phyloP scores from a whole-genome alignment of 2,329 filamentous ascomycete species.

The Phyllachora maydis region DNA sequence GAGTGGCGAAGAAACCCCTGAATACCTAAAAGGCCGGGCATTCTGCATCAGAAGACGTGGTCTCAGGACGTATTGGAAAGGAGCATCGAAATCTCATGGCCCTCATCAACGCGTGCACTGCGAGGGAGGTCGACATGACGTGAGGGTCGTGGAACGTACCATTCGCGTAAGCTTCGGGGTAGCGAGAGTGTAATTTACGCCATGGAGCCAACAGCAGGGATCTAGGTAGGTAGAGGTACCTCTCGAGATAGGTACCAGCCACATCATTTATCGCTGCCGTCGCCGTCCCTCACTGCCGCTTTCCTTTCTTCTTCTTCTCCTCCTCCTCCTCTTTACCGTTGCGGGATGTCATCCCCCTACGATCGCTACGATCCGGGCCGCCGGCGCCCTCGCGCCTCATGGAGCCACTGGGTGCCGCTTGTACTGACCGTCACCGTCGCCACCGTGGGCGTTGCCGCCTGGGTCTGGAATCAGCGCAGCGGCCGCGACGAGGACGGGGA shows the following conservation, averaged over 20 bases:
- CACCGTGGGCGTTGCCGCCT: constrained; percentile 68
- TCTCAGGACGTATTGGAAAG: constrained; percentile 1
- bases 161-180: too few species aligned
- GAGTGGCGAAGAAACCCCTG: not conserved
- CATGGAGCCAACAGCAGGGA: too few species aligned
- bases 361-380: constrained; percentile 36
- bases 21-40: too few species aligned
- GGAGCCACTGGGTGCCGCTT: constrained; percentile 79
- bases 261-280: too few species aligned
- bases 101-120: too few species aligned
- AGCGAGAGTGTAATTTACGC: too few species aligned
- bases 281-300: not conserved
- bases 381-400: constrained; percentile 39
- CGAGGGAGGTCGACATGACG: too few species aligned
- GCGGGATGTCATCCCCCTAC: constrained; percentile 44
- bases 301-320: not conserved
- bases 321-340: constrained; percentile 12
- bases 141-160: too few species aligned
- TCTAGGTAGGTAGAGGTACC: too few species aligned
- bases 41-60: too few species aligned
- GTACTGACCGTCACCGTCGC: constrained; percentile 74
- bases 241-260: too few species aligned
- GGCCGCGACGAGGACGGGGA: constrained; percentile 23
- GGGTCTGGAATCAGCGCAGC: constrained; percentile 81
- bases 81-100: not conserved